Percentiles rank a stretch among this genome's conserved stretches.
Evolutionary conservation across 306 rosid genomes (phyloP).

Genomic region (Glycine latifolia): DNA sequence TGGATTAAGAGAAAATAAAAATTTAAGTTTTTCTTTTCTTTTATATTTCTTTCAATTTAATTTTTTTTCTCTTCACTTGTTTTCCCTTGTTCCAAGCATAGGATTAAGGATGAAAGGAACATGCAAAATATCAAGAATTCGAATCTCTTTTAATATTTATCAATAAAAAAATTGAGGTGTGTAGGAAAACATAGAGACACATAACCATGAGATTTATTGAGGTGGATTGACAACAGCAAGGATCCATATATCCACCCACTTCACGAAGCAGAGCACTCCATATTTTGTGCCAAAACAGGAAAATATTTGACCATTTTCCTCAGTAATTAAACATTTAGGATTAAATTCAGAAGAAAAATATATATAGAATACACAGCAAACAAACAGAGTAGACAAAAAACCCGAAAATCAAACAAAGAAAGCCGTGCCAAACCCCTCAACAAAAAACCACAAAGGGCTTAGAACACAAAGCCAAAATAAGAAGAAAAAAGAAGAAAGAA

Average conservation of each 20-base stretch:
- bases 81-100: too few relatives aligned
- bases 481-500: too few relatives aligned
- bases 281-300: slow-evolving; percentile 36
- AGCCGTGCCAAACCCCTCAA: slow-evolving; percentile 48
- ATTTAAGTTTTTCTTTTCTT: too few relatives aligned
- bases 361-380: background rate
- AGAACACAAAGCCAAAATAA: background rate
- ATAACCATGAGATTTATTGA: background rate
- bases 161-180: too few relatives aligned
- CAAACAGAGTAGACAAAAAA: background rate
- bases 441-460: slow-evolving; percentile 50
- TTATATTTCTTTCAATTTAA: too few relatives aligned
- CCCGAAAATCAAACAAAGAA: background rate
- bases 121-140: too few relatives aligned
- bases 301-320: slow-evolving; percentile 35
- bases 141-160: too few relatives aligned
- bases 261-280: background rate
- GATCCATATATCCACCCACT: background rate
- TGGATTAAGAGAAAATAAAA: too few relatives aligned
- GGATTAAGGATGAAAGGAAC: too few relatives aligned
- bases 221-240: background rate
- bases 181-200: background rate
- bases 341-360: background rate
- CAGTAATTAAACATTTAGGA: slow-evolving; percentile 35
- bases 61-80: too few relatives aligned